Base-by-base conservation (phyloP, 2,329 filamentous ascomycete species). In the Xylariaceae sp. region DNA sequence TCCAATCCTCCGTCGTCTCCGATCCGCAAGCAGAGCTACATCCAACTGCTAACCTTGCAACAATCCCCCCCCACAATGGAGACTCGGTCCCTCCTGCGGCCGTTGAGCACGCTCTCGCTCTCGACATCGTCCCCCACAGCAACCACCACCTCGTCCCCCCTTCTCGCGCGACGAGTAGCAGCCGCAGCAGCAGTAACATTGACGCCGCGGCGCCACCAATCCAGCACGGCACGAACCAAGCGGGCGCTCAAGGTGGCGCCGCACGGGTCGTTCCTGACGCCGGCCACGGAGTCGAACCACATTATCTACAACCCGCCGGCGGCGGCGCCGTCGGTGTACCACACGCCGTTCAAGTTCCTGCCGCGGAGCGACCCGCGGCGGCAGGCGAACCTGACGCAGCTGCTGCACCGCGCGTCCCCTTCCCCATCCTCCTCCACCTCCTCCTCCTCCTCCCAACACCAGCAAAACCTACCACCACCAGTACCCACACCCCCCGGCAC, bases 301-400 rank as follows among this genome's bases (percentile, higher is more conserved):
- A 79, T 85, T 68, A 77, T 85, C 69, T 84, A 81, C 75, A 84
- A 83, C 74, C 82, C 82, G 41, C 82, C 82, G 21, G 73, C 81
- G 16, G 77, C 81, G 9, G 75, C 78, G 53, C 75, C 81, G 2
- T 81, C 82, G n/a, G 83, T 86, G 54, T 79, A 78, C 66, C 81
- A 88, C 74, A 88, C 85, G n/a, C 85, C 85, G 54, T 81, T 86
- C 74, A 82, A 85, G 69, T 88, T 88, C 73, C 80, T 88, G 26
- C 85, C 85, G 51, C 78, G 76, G 48, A 72, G 68, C 62, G 83
- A 86, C 67, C 81, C 82, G 16, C 79, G 82, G 45, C 79, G 82
- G 23, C 73, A 74, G 50, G 77, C 78, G 45, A 78, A 81, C 70
- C 72, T 82, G 41, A 71, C 74, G 16, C 69, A 75, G 41, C 76